Evolutionary conservation across 768 basidiomycete genomes (phyloP).

Genomic region (Suillus decipiens): DNA sequence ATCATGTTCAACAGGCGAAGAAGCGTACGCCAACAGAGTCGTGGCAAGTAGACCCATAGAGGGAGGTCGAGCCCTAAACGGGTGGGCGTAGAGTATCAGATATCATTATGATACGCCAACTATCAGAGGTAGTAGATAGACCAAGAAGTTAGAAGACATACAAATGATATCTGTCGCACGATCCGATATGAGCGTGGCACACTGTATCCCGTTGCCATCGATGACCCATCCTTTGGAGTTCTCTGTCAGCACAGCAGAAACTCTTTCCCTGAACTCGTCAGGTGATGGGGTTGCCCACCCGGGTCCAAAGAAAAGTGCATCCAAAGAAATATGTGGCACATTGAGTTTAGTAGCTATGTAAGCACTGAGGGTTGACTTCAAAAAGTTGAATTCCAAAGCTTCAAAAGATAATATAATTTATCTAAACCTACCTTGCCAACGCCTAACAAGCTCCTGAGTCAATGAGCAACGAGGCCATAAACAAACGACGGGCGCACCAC

Average conservation of each 20-base stretch:
- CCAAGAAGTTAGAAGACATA: conserved; percentile 27
- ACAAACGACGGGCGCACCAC: conserved; percentile 38
- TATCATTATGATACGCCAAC: background rate
- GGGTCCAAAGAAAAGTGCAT: conserved; percentile 50
- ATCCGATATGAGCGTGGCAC: conserved; percentile 37
- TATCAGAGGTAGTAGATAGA: background rate
- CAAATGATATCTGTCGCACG: conserved; percentile 55
- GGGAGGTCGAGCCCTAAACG: conserved; percentile 68
- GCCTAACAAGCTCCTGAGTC: conserved; percentile 24
- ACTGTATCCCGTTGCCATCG: conserved; percentile 46
- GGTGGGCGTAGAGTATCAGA: background rate
- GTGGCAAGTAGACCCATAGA: conserved; percentile 59
- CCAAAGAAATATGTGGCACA: conserved; percentile 49
- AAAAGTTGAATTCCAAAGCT: background rate
- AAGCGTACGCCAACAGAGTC: conserved; percentile 55
- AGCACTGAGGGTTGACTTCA: conserved; percentile 49
- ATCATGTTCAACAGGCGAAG: conserved; percentile 39
- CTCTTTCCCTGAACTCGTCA: conserved; percentile 26
- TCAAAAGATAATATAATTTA: too few species aligned
- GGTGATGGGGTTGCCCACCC: conserved; percentile 41
- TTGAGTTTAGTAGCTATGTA: conserved; percentile 45
- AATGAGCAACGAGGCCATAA: conserved; percentile 4
- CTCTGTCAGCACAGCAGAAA: conserved; percentile 28
- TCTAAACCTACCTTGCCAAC: conserved; percentile 39
- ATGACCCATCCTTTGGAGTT: conserved; percentile 50